Evolutionary conservation across 768 basidiomycete genomes (phyloP), one percentile per base, ranked within the genome.

Genomic region (Trametes coccinea): DNA sequence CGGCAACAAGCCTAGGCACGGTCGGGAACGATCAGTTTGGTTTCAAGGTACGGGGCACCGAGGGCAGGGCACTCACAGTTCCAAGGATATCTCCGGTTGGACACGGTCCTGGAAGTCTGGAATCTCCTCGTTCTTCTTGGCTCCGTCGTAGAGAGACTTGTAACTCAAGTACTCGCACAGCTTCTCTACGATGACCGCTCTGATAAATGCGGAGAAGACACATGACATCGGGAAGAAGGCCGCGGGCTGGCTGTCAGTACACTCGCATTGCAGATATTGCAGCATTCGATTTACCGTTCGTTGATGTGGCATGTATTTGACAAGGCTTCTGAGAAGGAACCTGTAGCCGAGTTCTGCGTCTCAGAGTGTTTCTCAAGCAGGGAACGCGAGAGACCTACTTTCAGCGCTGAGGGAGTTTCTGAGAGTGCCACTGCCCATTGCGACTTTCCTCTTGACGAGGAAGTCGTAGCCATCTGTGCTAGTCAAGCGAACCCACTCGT

Each of bases 111-210:
- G 74, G 65, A 94, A 89, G 66, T 97, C 94, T 22, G 93, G 92
- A 22, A 90, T 77, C 51, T 93, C 91, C 67, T 94, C 92, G 65
- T 87, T 91, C 10, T 87, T 92, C 6, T 84, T 76, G 1, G 77
- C 78, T n/a, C 82, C 81, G 62, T 88, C 85, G 70, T 92, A 93
- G 62, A 93, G 81, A 0, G 85, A 78, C 75, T 90, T 95, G 80
- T 90, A 95, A 34, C 84, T 78, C 77, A 96, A 90, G 71, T 93
- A 97, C 73, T 98, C 95, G 44, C 93, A 81, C 54, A 96, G 79
- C 70, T 93, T 95, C 75, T 95, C 92, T 1, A 92, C 84, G 39
- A 96, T 87, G 29, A 89, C 82, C 2, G 77, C 80, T 31, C 80
- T 81, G 67, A 22, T 22, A 22, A 10, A 61, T 8, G 29, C 45